Percentiles rank a stretch among this genome's conserved stretches.
Evolutionary conservation across 768 basidiomycete species (phyloP).

Genomic region (Trametes coccinea): DNA sequence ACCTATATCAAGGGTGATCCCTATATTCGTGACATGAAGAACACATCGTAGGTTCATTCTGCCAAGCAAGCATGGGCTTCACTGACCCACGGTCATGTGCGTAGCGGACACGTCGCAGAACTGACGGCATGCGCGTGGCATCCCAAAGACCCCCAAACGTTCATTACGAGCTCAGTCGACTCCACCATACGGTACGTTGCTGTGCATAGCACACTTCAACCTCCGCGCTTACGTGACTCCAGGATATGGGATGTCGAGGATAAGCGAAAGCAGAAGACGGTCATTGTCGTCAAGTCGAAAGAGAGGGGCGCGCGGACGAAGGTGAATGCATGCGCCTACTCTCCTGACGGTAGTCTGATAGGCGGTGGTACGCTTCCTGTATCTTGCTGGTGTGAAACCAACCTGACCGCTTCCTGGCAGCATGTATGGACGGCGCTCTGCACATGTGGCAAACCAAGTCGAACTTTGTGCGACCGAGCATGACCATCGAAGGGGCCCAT

Average conservation of each 20-base stretch:
- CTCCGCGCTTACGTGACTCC: slow-evolving; percentile 1
- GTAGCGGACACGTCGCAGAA: slow-evolving; percentile 92
- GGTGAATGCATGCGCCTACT: slow-evolving; percentile 85
- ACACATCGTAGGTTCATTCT: slow-evolving; percentile 76
- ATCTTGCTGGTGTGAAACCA: neutral
- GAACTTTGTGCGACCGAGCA: slow-evolving; percentile 91
- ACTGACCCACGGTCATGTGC: slow-evolving; percentile 9
- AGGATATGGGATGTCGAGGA: slow-evolving; percentile 96
- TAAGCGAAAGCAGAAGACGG: slow-evolving; percentile 90
- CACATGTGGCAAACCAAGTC: slow-evolving; percentile 92
- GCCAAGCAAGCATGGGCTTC: slow-evolving; percentile 1
- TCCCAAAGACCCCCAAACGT: slow-evolving; percentile 78
- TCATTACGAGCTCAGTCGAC: slow-evolving; percentile 94
- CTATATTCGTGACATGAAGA: slow-evolving; percentile 98
- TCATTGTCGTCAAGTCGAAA: slow-evolving; percentile 96
- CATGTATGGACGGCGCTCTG: slow-evolving; percentile 87
- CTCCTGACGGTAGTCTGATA: slow-evolving; percentile 85
- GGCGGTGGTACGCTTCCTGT: slow-evolving; percentile 67
- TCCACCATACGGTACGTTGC: slow-evolving; percentile 81
- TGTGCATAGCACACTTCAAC: neutral
- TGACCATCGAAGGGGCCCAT: slow-evolving; percentile 86
- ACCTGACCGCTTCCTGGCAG: slow-evolving; percentile 40
- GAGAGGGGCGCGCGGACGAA: slow-evolving; percentile 93
- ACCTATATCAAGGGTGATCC: slow-evolving; percentile 93
- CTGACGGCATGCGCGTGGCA: slow-evolving; percentile 91